Evolutionary conservation across 139 green algal genomes (phyloP), one percentile per base, ranked within the genome.

Genomic region (Chlamydomonas urium): DNA sequence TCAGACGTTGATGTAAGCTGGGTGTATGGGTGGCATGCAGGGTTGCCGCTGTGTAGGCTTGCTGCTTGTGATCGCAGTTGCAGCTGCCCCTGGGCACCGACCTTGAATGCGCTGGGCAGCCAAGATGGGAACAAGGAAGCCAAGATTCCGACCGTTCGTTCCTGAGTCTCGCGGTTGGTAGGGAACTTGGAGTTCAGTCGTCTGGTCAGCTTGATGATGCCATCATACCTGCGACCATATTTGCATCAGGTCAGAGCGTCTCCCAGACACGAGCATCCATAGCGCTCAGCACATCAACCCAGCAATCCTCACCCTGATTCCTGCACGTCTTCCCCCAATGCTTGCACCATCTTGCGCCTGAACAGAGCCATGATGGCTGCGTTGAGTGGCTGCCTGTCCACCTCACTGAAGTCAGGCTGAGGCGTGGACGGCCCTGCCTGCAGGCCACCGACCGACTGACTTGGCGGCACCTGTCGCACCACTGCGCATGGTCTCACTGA

Each of bases 201-300:
- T 10, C 88, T 74, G 0, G 92, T 97, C 0, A 97, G 71, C 48
- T 91, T 86, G n/a, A 97, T 91, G 75, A 97, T 94, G 33, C 66
- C 91, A 2, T 81, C 78, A 74, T 97, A 97, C 29, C 89, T 93
- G 77, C 61, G 24, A n/a, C 29, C 61, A 14, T 69, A 21, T 47
- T 10, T 69, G 61, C 24, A 47, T 69, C 17, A 47, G 21, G 53
- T 29, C 10, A 34, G 23, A 31, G n/a, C 23, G 53, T 63, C 5
- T 53, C 14, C 14, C 42, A 10, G 42, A 17, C 42, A 63, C 6
- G 53, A 6, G 53, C 53, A 63, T 63, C 6, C 42, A 26, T 45
- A n/a, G 24, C 37, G 38, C 45, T 38, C 5, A 61, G 26, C 38
- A n/a, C n/a, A n/a, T n/a, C n/a, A n/a, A n/a, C n/a, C n/a, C n/a